Conservation (phyloP, 73 alveolate species). For the Paramecium caudatum region DNA sequence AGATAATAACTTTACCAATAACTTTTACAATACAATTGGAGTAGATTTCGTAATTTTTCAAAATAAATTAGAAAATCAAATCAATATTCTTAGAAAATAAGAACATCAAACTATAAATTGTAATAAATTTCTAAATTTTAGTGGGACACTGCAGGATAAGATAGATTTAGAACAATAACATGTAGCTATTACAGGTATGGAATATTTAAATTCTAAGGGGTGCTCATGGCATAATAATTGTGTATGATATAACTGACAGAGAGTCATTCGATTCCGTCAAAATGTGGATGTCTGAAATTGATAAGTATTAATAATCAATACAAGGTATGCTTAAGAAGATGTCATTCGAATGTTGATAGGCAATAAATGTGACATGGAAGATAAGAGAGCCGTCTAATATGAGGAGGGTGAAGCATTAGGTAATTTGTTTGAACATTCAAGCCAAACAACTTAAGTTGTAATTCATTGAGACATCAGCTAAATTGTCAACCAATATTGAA, state of each 20-base stretch:
- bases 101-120: slow-evolving; percentile 66
- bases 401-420: slow-evolving; percentile 89
- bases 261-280: slow-evolving; percentile 90
- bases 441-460: slow-evolving; percentile 68
- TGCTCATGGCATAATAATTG: slow-evolving; percentile 90
- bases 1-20: slow-evolving; percentile 80
- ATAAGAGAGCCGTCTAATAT: slow-evolving; percentile 83
- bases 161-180: slow-evolving; percentile 87
- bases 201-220: slow-evolving; percentile 71
- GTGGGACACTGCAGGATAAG: slow-evolving; percentile 94
- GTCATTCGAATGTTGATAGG: slow-evolving; percentile 90
- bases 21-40: slow-evolving; percentile 82
- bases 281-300: slow-evolving; percentile 91
- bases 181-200: slow-evolving; percentile 79
- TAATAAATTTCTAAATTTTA: slow-evolving; percentile 50
- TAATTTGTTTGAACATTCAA: not conserved
- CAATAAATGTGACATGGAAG: slow-evolving; percentile 91
- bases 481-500: slow-evolving; percentile 71
- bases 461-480: slow-evolving; percentile 77
- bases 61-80: slow-evolving; percentile 71
- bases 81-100: slow-evolving; percentile 70
- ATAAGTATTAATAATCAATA: slow-evolving; percentile 62
- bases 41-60: slow-evolving; percentile 79
- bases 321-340: slow-evolving; percentile 81
- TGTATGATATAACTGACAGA: slow-evolving; percentile 87